Base-by-base conservation (phyloP, 2,329 filamentous ascomycete genomes). In the Botrytis fabae region DNA sequence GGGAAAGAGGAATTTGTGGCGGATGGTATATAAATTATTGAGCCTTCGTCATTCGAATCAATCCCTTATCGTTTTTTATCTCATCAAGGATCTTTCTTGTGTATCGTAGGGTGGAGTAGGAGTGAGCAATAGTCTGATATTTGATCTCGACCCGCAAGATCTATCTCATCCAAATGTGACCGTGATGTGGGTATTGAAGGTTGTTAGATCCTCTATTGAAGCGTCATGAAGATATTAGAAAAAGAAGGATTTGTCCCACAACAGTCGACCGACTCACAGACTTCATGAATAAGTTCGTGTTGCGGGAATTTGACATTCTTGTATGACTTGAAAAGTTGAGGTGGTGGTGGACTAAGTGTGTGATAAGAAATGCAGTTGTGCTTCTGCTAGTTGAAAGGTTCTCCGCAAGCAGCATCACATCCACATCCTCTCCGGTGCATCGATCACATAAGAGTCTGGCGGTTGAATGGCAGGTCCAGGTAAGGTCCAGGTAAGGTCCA, bases 81-180 rank as follows among this genome's bases (percentile, higher is more conserved):
- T 51, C 44, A 12, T 54, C 54, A 28, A 57, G 42, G 40, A 38
- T 48, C 28, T 46, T 63, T 44, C 54, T 42, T 65, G 69, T 42
- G 38, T 71, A 65, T 65, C 35, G 69, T 42, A 42, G 22, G 32
- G 46, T 51, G 63, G 61, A 51, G 32, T 51, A 66, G 28, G 22
- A 25, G 54, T n/a, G 16, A 66, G 51, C 28, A 38, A 25, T 18
- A 25, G 32, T 54, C 25, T 22, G 46, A 32, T 32, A 14, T 40
- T 71, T 59, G 60, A 76, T 74, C 76, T 76, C 75, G 76, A 40
- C 76, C 77, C 71, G 77, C 77, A 77, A 78, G 77, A 76, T 59
- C 54, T 60, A 46, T 65, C 28, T 65, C 38, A 61, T 44, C 46
- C 35, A 48, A 54, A 68, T 54, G 28, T 42, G 20, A 28, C 25